These are phyloP conservation scores for Corymbia maculata DNA, from an alignment of 345 rosid species.

Conservation along the genomic window DNA sequence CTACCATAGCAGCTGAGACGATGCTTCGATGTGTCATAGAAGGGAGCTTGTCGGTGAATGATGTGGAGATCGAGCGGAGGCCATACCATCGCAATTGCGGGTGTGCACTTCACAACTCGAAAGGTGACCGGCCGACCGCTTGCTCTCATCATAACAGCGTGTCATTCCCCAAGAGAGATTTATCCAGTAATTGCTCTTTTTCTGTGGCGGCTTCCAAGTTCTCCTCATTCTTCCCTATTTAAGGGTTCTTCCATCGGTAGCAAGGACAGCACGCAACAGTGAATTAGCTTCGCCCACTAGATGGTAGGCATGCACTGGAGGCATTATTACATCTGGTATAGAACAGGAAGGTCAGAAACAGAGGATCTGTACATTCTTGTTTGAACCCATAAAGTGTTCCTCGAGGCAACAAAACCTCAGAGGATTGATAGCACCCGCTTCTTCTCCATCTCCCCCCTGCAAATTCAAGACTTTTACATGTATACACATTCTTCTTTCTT, in stretches of 20 bases:
- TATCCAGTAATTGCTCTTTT: not conserved
- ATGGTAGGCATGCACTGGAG: not conserved
- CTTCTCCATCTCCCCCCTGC: not conserved
- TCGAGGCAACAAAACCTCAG: not conserved
- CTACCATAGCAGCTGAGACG: not conserved
- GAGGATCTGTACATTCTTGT: not conserved
- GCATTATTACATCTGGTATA: not conserved
- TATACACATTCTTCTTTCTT: not conserved
- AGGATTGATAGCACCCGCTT: not conserved
- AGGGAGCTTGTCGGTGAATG: not conserved
- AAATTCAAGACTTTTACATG: not conserved
- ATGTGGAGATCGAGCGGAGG: slow-evolving; percentile 1
- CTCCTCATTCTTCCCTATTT: not conserved
- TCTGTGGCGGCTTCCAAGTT: not conserved
- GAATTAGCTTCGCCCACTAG: not conserved
- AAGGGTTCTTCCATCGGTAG: not conserved
- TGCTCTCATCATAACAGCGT: not conserved
- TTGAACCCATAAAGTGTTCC: not conserved
- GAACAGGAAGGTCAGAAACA: not conserved
- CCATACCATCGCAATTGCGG: slow-evolving; percentile 10
- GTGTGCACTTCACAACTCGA: slow-evolving; percentile 5
- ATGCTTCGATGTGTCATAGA: not conserved
- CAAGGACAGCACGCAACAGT: not conserved
- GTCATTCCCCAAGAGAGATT: not conserved
- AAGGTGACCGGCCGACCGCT: not conserved